Base-by-base conservation (phyloP, 2,329 filamentous ascomycete species). In the Alternaria novae-zelandiae region DNA sequence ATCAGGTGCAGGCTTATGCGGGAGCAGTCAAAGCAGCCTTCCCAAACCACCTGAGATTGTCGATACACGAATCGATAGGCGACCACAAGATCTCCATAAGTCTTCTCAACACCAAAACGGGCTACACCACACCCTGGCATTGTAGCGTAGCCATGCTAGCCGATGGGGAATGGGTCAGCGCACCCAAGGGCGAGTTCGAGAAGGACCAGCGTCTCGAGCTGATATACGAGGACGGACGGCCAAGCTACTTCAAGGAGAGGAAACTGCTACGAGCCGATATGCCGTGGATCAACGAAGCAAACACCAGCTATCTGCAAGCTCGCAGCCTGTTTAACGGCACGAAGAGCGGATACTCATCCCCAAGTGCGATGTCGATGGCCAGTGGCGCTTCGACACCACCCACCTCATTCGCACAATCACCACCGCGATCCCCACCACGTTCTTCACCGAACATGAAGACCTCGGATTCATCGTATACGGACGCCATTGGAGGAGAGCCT, bases 41-140 rank as follows among this genome's bases (percentile, higher is more conserved):
- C 12, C 58, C 63, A 32, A 56, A 70, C 21, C 63, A 71, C 15
- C 61, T 77, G 10, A 66, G 74, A 11, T 60, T 77, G 6, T 77
- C 74, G 1, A 77, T 77, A 43, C 74, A 77, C 51, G 66, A 66
- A n/a, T 73, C 73, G 2, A 70, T 67, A 20, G 73, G 73, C 5
- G 63, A 72, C 9, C 62, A 66, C 25, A 77, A 77, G 60, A 58
- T 77, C 8, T 71, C 71, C 0, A 55, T 64, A 28, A 60, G 57
- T 30, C 30, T 64, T 2, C 59, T 76, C 13, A 56, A 64, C 32
- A 45, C 74, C 5, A 36, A 70, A 10, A 68, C 73, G 2, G 46
- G 56, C 9, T 44, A 49, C 28, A 65, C 54, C 3, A 74, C 71
- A 1, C 72, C 72, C 17, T 75, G 72, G 72, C 71, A 74, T 12